phyloP scores from a whole-genome alignment of 371 early-diverging fungal species.

The Syncephalastrum racemosum region DNA sequence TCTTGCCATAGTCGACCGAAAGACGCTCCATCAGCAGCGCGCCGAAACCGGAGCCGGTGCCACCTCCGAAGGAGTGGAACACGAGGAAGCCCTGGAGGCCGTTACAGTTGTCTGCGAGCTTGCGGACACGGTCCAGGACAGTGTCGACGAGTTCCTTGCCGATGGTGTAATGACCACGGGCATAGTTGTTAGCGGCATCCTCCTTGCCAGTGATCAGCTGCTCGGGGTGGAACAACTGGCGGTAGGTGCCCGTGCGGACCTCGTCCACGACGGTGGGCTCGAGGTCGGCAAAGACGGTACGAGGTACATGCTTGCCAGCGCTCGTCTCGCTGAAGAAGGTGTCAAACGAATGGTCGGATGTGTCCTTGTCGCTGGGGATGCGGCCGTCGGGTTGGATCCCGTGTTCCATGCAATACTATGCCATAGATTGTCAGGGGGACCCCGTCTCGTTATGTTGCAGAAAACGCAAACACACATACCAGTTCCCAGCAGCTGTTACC shows the following conservation, averaged over 20 bases:
- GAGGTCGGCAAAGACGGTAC: slow-evolving; percentile 97
- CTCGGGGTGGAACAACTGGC: slow-evolving; percentile 98
- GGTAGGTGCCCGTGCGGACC: slow-evolving; percentile 96
- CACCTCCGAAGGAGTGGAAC: slow-evolving; percentile 99
- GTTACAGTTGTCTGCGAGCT: slow-evolving; percentile 97
- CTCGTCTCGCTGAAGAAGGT: slow-evolving; percentile 97
- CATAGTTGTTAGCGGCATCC: slow-evolving; percentile 99
- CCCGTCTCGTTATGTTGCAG: background rate
- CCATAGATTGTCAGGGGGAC: slow-evolving; percentile 25
- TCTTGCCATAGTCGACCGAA: slow-evolving; percentile 96
- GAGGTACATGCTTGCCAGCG: slow-evolving; percentile 96
- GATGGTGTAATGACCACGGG: slow-evolving; percentile 99
- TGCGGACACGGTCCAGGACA: slow-evolving; percentile 96
- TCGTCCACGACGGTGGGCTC: slow-evolving; percentile 98
- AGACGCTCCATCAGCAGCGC: slow-evolving; percentile 96
- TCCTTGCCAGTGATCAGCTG: slow-evolving; percentile 99
- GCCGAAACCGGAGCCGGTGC: slow-evolving; percentile 99
- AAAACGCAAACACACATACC: slow-evolving; percentile 8
- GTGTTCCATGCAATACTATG: slow-evolving; percentile 88
- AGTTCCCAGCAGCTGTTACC: slow-evolving; percentile 99
- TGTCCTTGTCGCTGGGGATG: slow-evolving; percentile 54
- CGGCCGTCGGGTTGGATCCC: slow-evolving; percentile 89
- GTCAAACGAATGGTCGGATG: slow-evolving; percentile 19
- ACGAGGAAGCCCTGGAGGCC: slow-evolving; percentile 97
- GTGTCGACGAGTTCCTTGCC: slow-evolving; percentile 98